Evolutionary conservation across 257 asterid species (phyloP).

Genomic region (Sherardia arvensis): DNA sequence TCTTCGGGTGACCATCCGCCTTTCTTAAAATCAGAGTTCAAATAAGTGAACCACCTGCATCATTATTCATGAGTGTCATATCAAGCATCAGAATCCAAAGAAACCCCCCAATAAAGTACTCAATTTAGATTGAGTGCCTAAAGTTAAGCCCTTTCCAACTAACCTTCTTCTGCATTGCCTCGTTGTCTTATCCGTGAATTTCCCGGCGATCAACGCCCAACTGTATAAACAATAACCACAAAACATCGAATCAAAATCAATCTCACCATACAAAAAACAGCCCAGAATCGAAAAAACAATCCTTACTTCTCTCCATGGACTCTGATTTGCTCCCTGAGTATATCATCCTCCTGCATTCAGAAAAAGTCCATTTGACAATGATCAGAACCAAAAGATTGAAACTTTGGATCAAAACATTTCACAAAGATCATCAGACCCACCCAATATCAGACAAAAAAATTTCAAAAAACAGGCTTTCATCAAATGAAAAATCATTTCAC

Average conservation of each 20-base stretch:
- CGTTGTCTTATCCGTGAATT: slow-evolving; percentile 88
- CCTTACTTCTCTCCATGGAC: slow-evolving; percentile 81
- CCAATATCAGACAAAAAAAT: too few species aligned
- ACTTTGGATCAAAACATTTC: neutral
- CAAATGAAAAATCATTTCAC: neutral
- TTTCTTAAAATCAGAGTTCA: slow-evolving; percentile 98
- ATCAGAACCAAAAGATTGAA: slow-evolving; percentile 2
- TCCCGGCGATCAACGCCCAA: slow-evolving; percentile 90
- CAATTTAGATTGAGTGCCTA: neutral
- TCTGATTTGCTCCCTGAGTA: slow-evolving; percentile 84
- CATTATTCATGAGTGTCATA: slow-evolving; percentile 14
- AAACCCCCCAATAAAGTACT: neutral
- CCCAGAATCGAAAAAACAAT: slow-evolving; percentile 4
- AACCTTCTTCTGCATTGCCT: slow-evolving; percentile 99
- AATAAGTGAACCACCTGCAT: slow-evolving; percentile 92
- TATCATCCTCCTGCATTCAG: slow-evolving; percentile 84
- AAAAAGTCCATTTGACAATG: slow-evolving; percentile 8
- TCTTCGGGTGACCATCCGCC: slow-evolving; percentile 99
- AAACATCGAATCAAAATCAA: slow-evolving; percentile 15
- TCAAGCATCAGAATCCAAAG: slow-evolving; percentile 13
- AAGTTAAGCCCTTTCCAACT: slow-evolving; percentile 24
- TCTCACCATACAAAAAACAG: slow-evolving; percentile 9
- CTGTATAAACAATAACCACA: slow-evolving; percentile 32
- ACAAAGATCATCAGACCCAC: neutral
- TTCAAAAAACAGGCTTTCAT: neutral